Percentiles rank a stretch among this genome's conserved stretches.
Evolutionary conservation across 2,329 filamentous ascomycete genomes (phyloP).

Genomic region (Sporothrix schenckii): DNA sequence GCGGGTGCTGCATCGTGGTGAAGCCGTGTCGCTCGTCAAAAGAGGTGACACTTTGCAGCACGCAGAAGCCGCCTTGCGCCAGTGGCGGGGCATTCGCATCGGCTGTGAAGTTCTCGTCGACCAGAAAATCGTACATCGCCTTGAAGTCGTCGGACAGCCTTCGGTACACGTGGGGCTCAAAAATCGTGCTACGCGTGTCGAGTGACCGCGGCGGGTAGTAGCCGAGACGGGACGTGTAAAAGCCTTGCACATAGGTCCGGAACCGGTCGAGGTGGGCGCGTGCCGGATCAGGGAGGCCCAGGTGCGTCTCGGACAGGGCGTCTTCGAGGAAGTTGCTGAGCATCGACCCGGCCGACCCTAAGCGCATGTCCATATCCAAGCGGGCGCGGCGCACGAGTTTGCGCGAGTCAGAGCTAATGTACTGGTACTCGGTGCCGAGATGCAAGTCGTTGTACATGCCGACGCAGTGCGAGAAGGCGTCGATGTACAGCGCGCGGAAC

Average conservation of each 20-base stretch:
- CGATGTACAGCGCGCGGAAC: slow-evolving; percentile 66
- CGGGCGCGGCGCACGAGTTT: slow-evolving; percentile 66
- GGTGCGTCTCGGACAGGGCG: slow-evolving; percentile 66
- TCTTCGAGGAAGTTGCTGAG: slow-evolving; percentile 70
- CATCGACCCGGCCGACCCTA: slow-evolving; percentile 60
- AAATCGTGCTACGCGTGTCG: slow-evolving; percentile 50
- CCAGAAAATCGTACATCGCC: slow-evolving; percentile 70
- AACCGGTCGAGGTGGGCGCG: slow-evolving; percentile 73
- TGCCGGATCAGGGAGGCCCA: slow-evolving; percentile 65
- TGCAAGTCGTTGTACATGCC: slow-evolving; percentile 70
- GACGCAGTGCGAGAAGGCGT: slow-evolving; percentile 76
- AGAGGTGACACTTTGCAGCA: slow-evolving; percentile 66
- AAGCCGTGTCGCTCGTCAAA: slow-evolving; percentile 68
- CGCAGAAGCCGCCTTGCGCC: slow-evolving; percentile 69
- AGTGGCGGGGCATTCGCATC: slow-evolving; percentile 55
- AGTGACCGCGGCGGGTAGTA: slow-evolving; percentile 67
- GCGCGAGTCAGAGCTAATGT: slow-evolving; percentile 58
- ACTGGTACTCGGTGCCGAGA: slow-evolving; percentile 62
- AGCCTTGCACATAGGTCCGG: slow-evolving; percentile 66
- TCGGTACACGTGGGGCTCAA: slow-evolving; percentile 61
- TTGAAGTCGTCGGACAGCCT: slow-evolving; percentile 71
- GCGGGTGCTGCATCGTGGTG: slow-evolving; percentile 61
- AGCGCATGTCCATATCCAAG: slow-evolving; percentile 65
- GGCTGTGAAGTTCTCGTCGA: slow-evolving; percentile 60
- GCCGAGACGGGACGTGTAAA: slow-evolving; percentile 68